These are phyloP conservation scores for Piloderma croceum DNA, from an alignment of 768 basidiomycete species.

Conservation along the genomic window DNA sequence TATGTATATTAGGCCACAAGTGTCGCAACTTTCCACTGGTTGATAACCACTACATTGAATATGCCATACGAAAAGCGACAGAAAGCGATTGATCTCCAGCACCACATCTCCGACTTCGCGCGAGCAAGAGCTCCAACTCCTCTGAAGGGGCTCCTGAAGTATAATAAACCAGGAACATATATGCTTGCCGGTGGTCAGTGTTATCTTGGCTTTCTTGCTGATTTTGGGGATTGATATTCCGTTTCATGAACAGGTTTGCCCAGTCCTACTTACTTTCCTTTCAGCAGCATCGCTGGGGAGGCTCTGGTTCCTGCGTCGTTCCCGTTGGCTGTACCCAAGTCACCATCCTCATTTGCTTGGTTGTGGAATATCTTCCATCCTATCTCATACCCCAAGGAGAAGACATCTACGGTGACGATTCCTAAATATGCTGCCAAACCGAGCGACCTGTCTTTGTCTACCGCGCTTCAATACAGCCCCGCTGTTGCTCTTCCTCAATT, in stretches of 20 bases:
- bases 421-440: constrained; percentile 52
- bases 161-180: constrained; percentile 49
- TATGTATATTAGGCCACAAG: too few species aligned
- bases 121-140: constrained; percentile 47
- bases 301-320: constrained; percentile 47
- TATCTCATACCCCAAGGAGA: constrained; percentile 27
- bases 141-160: constrained; percentile 63
- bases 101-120: constrained; percentile 60
- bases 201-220: not conserved
- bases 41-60: not conserved
- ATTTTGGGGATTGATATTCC: constrained; percentile 1
- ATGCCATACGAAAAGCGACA: constrained; percentile 31
- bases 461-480: constrained; percentile 64
- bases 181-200: constrained; percentile 62
- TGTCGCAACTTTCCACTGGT: too few species aligned
- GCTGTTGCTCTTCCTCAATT: constrained; percentile 54
- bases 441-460: constrained; percentile 52
- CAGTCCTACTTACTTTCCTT: constrained; percentile 64
- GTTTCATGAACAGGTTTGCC: constrained; percentile 48
- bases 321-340: constrained; percentile 26
- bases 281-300: constrained; percentile 53
- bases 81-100: constrained; percentile 61
- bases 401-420: constrained; percentile 45
- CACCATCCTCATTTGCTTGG: constrained; percentile 42
- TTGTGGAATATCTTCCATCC: constrained; percentile 56